A percentile compares a stretch with the other conserved stretches of the same genome.
Evolutionary conservation across 2,329 filamentous ascomycete genomes (phyloP).

Genomic region (Xenoacremonium recifei): DNA sequence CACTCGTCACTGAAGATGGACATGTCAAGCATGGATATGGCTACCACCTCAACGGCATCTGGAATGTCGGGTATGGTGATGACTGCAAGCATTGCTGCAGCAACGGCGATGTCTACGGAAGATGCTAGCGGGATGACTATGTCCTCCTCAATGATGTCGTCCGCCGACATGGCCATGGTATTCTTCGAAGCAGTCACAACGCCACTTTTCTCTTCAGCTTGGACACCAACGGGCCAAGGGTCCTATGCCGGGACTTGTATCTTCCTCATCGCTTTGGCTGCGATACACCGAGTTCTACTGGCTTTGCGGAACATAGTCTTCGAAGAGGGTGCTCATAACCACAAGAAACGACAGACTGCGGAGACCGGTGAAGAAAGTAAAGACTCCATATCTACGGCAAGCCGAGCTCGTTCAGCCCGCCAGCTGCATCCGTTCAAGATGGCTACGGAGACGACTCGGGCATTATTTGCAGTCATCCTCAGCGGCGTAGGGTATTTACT

Average conservation of each 20-base stretch:
- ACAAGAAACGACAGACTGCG: neutral
- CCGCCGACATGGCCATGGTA: neutral
- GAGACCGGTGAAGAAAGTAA: neutral
- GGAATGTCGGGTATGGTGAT: no score
- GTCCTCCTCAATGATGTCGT: neutral
- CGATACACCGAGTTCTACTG: neutral
- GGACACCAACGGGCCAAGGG: neutral
- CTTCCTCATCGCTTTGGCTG: neutral
- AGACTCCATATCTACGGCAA: no score
- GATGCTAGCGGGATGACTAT: neutral
- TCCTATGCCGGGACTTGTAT: neutral
- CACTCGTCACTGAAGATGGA: neutral
- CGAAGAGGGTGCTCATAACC: neutral
- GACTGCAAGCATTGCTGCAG: no score
- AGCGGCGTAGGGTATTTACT: neutral
- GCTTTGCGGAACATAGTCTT: neutral
- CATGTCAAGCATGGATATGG: neutral
- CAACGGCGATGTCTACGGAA: neutral
- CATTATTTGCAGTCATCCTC: neutral
- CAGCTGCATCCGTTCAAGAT: no score
- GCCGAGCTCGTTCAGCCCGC: no score
- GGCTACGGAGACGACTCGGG: no score
- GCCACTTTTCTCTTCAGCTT: neutral
- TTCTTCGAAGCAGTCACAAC: neutral
- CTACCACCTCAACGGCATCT: neutral